Evolutionary conservation across 371 early-diverging fungal genomes (phyloP).

Genomic region (Mortierella sp.): DNA sequence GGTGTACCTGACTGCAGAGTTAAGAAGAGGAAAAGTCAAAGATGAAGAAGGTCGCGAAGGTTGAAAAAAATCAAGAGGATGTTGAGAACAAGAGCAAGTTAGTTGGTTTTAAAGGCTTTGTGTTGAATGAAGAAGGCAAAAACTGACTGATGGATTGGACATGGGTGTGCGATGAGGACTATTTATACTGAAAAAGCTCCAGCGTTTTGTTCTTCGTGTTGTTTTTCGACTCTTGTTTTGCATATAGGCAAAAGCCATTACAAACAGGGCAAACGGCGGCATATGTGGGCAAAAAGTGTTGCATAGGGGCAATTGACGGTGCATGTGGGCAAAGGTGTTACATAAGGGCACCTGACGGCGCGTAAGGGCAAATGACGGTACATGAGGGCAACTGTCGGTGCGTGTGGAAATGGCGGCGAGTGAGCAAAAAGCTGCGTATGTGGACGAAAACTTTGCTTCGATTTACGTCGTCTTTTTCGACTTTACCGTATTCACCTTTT

Average conservation of each 20-base stretch:
- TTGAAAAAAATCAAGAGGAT: not conserved
- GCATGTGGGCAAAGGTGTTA: not conserved
- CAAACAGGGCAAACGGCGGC: not conserved
- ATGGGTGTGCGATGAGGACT: too few species aligned
- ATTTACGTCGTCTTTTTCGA: not conserved
- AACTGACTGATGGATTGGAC: too few species aligned
- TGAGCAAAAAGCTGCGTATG: too few species aligned
- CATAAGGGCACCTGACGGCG: too few species aligned
- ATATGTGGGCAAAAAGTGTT: not conserved
- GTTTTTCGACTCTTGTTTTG: not conserved
- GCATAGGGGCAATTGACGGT: not conserved
- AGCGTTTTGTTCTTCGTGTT: not conserved
- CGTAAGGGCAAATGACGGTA: too few species aligned
- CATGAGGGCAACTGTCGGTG: too few species aligned
- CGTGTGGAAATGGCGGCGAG: not conserved
- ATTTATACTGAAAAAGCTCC: not conserved
- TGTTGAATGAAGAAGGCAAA: too few species aligned
- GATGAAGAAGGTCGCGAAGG: not conserved
- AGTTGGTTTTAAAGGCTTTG: too few species aligned
- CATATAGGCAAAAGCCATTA: not conserved
- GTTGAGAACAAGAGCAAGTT: not conserved
- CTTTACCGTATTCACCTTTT: not conserved
- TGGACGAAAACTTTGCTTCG: too few species aligned
- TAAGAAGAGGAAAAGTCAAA: not conserved
- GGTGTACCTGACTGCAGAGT: not conserved